These are phyloP conservation scores for Oenanthe javanica DNA, from an alignment of 140 eudicot species.

Conservation along the genomic window DNA sequence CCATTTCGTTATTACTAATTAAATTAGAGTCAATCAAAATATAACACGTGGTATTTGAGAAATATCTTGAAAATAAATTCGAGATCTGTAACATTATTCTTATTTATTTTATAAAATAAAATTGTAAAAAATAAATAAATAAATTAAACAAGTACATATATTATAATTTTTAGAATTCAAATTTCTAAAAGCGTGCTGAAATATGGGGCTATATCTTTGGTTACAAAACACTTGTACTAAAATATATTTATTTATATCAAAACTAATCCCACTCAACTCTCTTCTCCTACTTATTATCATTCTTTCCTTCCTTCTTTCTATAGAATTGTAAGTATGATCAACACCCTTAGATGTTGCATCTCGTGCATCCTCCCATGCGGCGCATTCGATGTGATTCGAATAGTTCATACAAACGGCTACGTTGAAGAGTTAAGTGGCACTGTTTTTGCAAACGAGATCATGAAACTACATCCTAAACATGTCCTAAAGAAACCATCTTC, in stretches of 20 bases:
- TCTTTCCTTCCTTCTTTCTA: slow-evolving; percentile 15
- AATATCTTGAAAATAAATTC: no score
- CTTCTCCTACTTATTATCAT: slow-evolving; percentile 5
- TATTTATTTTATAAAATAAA: no score
- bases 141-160: no score
- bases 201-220: not conserved
- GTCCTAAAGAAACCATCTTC: slow-evolving; percentile 69
- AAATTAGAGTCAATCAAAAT: no score
- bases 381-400: slow-evolving; percentile 78
- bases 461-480: slow-evolving; percentile 72
- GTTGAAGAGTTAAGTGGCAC: slow-evolving; percentile 73
- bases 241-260: not conserved
- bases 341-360: slow-evolving; percentile 73
- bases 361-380: slow-evolving; percentile 97
- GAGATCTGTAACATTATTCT: no score
- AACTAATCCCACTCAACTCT: slow-evolving; percentile 3
- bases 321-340: slow-evolving; percentile 33
- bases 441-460: slow-evolving; percentile 58
- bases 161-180: no score
- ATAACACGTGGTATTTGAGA: no score
- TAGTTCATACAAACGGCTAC: slow-evolving; percentile 71
- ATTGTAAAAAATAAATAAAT: no score
- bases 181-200: no score
- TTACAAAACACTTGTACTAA: not conserved
- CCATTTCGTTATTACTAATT: no score